Evolutionary conservation across 331 rosid species (phyloP).

Genomic region (Saraca asoca): DNA sequence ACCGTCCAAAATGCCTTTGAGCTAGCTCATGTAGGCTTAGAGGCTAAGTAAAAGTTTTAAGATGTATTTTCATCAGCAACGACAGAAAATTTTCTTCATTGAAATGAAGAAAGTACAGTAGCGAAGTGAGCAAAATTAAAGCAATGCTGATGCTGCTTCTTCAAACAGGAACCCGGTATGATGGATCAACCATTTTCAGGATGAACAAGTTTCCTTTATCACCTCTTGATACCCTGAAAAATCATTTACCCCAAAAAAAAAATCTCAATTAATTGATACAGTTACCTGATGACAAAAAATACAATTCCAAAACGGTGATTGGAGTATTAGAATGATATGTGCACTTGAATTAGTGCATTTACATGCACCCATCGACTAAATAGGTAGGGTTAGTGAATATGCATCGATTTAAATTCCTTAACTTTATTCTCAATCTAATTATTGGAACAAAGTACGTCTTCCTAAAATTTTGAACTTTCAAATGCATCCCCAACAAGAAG

Average conservation of each 20-base stretch:
- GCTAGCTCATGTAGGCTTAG: slow-evolving; percentile 17
- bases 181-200: slow-evolving; percentile 86
- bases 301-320: too few species aligned
- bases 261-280: too few species aligned
- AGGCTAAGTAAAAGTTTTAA: slow-evolving; percentile 11
- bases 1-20: slow-evolving; percentile 17
- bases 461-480: too few species aligned
- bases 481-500: too few species aligned
- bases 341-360: too few species aligned
- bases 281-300: too few species aligned
- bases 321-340: too few species aligned
- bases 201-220: slow-evolving; percentile 84
- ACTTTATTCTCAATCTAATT: too few species aligned
- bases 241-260: neutral
- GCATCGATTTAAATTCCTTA: too few species aligned
- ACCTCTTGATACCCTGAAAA: slow-evolving; percentile 81
- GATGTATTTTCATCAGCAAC: slow-evolving; percentile 6
- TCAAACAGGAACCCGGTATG: slow-evolving; percentile 67
- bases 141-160: slow-evolving; percentile 35
- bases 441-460: too few species aligned
- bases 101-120: neutral
- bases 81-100: slow-evolving; percentile 13
- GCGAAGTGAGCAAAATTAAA: neutral
- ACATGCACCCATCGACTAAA: too few species aligned
- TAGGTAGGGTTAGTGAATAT: too few species aligned